phyloP scores from a whole-genome alignment of 371 early-diverging fungal genomes.

The Mortierella sp. region DNA sequence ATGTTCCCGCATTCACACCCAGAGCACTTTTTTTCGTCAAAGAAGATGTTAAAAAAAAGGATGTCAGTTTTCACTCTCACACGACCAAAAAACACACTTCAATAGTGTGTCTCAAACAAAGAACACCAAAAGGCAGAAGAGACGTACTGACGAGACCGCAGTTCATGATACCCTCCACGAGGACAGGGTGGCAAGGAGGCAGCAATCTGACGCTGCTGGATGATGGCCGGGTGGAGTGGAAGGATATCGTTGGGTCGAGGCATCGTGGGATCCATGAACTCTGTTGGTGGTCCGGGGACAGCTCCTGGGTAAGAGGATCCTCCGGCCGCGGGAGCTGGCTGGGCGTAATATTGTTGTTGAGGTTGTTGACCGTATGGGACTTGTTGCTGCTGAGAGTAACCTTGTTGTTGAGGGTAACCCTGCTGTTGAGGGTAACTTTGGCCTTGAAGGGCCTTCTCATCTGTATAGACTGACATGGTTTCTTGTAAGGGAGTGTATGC shows the following conservation, averaged over 20 bases:
- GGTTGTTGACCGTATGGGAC: not conserved
- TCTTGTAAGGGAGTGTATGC: not conserved
- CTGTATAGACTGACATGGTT: constrained; percentile 21
- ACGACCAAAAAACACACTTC: not conserved
- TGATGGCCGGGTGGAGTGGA: constrained; percentile 50
- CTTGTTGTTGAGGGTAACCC: not conserved
- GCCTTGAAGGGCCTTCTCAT: constrained; percentile 1
- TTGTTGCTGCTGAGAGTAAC: not conserved
- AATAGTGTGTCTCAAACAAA: not conserved
- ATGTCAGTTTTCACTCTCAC: not conserved
- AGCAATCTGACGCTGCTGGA: constrained; percentile 52
- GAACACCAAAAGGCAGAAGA: not conserved
- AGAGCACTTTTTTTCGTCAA: constrained; percentile 22
- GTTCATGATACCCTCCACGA: constrained; percentile 48
- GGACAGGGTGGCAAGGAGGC: constrained; percentile 47
- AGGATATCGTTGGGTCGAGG: constrained; percentile 53
- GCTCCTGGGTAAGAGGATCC: constrained; percentile 31
- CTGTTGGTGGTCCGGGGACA: constrained; percentile 12
- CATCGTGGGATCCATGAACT: constrained; percentile 34
- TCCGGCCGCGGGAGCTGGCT: constrained; percentile 1
- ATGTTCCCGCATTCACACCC: constrained; percentile 38
- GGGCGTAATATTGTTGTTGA: constrained; percentile 3
- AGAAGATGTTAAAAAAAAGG: not conserved
- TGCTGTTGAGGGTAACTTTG: not conserved
- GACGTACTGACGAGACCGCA: constrained; percentile 36